Percentiles rank a stretch among this genome's conserved stretches.
Evolutionary conservation across 202 grass and related monocot genomes (phyloP).

Genomic region (Hordeum pubiflorum): DNA sequence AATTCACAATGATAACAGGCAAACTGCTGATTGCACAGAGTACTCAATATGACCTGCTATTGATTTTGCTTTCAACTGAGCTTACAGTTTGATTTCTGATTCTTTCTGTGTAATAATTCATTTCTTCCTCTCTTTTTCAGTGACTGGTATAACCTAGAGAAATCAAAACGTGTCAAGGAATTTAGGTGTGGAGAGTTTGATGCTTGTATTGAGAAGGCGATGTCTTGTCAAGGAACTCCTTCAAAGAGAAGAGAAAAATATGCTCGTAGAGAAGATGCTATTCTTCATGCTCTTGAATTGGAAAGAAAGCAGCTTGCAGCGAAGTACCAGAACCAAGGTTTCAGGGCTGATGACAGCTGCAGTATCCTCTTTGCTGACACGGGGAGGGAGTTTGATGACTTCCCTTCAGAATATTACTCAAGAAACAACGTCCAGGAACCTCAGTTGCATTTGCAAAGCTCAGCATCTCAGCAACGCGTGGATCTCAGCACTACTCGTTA

Average conservation of each 20-base stretch:
- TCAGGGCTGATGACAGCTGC: slow-evolving; percentile 2
- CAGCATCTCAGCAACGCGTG: slow-evolving; percentile 7
- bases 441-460: slow-evolving; percentile 25
- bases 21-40: neutral
- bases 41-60: neutral
- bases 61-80: neutral
- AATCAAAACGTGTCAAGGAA: slow-evolving; percentile 82
- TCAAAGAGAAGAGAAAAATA: slow-evolving; percentile 89
- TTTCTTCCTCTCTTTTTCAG: slow-evolving; percentile 38
- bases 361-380: slow-evolving; percentile 10
- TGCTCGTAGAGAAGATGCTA: slow-evolving; percentile 80
- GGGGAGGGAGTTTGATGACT: slow-evolving; percentile 18
- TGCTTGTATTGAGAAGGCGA: slow-evolving; percentile 80
- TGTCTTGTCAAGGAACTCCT: slow-evolving; percentile 54
- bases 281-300: slow-evolving; percentile 79
- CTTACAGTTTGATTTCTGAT: neutral
- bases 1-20: neutral
- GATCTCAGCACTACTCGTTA: slow-evolving; percentile 34
- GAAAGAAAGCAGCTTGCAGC: slow-evolving; percentile 55
- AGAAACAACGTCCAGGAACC: slow-evolving; percentile 18
- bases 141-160: slow-evolving; percentile 89
- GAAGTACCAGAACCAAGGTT: slow-evolving; percentile 35
- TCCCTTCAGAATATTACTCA: slow-evolving; percentile 15
- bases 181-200: slow-evolving; percentile 87
- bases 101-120: neutral